Evolutionary conservation across 306 rosid species (phyloP), one percentile per base, ranked within the genome.

Genomic region (Inga oerstediana): DNA sequence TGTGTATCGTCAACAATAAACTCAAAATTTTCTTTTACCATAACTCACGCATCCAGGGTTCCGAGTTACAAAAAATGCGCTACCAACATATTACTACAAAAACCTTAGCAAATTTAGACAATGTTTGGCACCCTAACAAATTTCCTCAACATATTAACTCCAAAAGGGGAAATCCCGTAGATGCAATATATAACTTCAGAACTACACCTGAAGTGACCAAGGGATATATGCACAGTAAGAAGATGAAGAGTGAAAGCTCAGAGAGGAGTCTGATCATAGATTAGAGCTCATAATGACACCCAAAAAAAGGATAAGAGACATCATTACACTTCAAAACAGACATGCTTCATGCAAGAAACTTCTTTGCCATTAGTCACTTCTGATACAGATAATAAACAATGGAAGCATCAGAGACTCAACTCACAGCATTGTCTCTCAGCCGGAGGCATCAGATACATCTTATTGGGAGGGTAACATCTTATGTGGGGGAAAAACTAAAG

Each of bases 371-470:
- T 22, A 59, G 32, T 22, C 32, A 10, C 32, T 35, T 56, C 37
- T 20, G 51, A 44, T 30, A 71, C 74, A 20, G 51, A 70, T 1
- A 61, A 70, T 3, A 61, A 32, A 43, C 82, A 48, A 76, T 46
- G 44, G 73, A 77, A 43, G 78, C 71, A 76, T 59, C 75, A 80
- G 72, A 71, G 48, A 8, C 37, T 45, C 52, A 24, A 75, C 39
- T 69, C 16, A 65, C 65, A 79, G 10, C 52, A 62, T 69, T 78
- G 10, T 5, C 77, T 64, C 66, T 59, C 74, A 19, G 72, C 46
- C 34, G 70, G n/a, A 75, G 75, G 80, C 81, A 82, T 2, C 37
- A 64, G 49, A 16, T 46, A 27, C 7, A 27, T 72, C n/a, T 15
- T 84, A 52, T 58, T 48, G 62, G 71, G 67, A 14, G 41, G 37